Conservation (phyloP, 2,329 filamentous ascomycete species). For the Davidsoniella neocaledoniae region DNA sequence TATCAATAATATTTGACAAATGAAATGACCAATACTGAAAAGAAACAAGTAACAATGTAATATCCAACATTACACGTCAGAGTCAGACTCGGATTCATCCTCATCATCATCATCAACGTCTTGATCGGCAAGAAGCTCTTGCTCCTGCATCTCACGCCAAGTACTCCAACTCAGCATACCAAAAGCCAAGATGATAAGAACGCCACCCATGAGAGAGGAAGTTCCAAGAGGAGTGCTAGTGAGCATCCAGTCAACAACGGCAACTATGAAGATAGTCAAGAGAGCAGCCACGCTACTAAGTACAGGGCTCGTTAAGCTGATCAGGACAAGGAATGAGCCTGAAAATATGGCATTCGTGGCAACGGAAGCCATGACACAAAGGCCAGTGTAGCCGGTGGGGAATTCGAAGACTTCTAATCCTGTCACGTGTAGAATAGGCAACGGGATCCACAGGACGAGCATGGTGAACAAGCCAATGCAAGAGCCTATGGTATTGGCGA, state of each 20-base stretch:
- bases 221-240: conserved; percentile 60
- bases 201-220: conserved; percentile 65
- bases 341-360: conserved; percentile 83
- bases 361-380: conserved; percentile 65
- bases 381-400: conserved; percentile 60
- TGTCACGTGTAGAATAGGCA: conserved; percentile 65
- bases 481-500: conserved; percentile 82
- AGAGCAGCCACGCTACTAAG: conserved; percentile 83
- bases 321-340: conserved; percentile 81
- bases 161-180: conserved; percentile 78
- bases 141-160: conserved; percentile 82
- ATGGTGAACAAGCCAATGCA: conserved; percentile 79
- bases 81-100: conserved; percentile 7
- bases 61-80: conserved; percentile 1
- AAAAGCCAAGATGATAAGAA: conserved; percentile 79
- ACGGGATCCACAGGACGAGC: conserved; percentile 74
- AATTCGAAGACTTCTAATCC: conserved; percentile 72
- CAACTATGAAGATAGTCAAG: conserved; percentile 92
- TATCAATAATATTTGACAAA: not conserved
- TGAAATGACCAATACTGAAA: not conserved
- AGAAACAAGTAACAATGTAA: not conserved
- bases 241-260: conserved; percentile 73
- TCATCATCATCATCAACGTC: conserved; percentile 25
- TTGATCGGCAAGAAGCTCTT: conserved; percentile 44
- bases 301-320: conserved; percentile 82